Evolutionary conservation across 1,284 basidiomycete species (phyloP).

Genomic region (Kwoniella shivajii): DNA sequence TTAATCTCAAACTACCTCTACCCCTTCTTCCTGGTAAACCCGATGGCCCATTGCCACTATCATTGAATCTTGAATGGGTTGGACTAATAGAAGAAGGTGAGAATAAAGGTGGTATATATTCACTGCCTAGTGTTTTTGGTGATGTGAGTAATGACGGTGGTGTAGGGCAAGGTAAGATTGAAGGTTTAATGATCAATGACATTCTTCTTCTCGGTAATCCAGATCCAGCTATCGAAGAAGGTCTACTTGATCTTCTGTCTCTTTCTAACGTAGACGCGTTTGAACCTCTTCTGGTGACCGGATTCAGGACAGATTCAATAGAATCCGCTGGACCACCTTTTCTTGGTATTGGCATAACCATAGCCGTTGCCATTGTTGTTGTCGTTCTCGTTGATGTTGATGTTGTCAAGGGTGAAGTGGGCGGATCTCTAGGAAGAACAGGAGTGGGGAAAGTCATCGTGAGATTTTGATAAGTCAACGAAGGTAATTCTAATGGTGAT

Average conservation of each 20-base stretch:
- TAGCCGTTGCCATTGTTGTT: too few species aligned
- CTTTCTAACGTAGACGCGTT: background rate
- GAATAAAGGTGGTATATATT: conserved; percentile 16
- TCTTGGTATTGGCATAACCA: conserved; percentile 5
- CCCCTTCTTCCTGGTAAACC: conserved; percentile 11
- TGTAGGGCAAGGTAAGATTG: conserved; percentile 21
- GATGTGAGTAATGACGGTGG: conserved; percentile 24
- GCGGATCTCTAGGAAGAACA: conserved; percentile 5
- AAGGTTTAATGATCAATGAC: conserved; percentile 21
- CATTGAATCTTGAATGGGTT: background rate
- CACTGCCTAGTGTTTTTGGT: conserved; percentile 17
- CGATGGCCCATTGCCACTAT: background rate
- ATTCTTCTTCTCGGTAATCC: conserved; percentile 6
- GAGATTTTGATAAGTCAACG: background rate
- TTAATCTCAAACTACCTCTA: conserved; percentile 14
- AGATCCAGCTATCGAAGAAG: conserved; percentile 1
- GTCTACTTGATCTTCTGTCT: background rate
- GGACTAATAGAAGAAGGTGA: conserved; percentile 11
- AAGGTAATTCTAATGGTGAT: conserved; percentile 24
- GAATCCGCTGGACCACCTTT: background rate
- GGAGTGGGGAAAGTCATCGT: conserved; percentile 3
- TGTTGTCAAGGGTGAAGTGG: background rate
- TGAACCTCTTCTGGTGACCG: background rate
- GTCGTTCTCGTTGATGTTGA: background rate
- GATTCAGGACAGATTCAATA: conserved; percentile 5